phyloP scores from a whole-genome alignment of 2,329 filamentous ascomycete species.

The Davidsoniella eucalypti region DNA sequence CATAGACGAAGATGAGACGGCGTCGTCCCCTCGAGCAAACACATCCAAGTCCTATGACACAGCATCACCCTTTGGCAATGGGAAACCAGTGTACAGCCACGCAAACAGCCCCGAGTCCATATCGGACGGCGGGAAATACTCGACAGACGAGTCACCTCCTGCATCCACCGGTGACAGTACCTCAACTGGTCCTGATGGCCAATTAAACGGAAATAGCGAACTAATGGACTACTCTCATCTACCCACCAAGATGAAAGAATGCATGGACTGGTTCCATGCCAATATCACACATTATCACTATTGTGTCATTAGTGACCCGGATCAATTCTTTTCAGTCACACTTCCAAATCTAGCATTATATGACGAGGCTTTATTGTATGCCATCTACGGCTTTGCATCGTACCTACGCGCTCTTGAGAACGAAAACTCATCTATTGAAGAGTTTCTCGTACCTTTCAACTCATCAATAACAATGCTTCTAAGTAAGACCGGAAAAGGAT shows the following conservation, averaged over 20 bases:
- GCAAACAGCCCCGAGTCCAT: slow-evolving; percentile 25
- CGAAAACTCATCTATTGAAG: slow-evolving; percentile 55
- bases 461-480: slow-evolving; percentile 66
- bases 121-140: slow-evolving; percentile 11
- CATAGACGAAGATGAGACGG: slow-evolving; percentile 34
- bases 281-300: slow-evolving; percentile 74
- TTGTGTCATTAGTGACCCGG: slow-evolving; percentile 52
- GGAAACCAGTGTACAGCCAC: slow-evolving; percentile 12
- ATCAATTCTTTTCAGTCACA: slow-evolving; percentile 56
- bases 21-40: not conserved
- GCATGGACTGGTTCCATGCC: slow-evolving; percentile 61
- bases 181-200: slow-evolving; percentile 4
- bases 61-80: slow-evolving; percentile 13
- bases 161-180: slow-evolving; percentile 7
- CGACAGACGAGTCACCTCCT: slow-evolving; percentile 5
- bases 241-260: slow-evolving; percentile 55
- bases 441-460: slow-evolving; percentile 83
- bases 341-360: slow-evolving; percentile 57
- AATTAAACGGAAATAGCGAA: not conserved
- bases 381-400: slow-evolving; percentile 72
- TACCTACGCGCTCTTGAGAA: slow-evolving; percentile 66
- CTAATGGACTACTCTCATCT: slow-evolving; percentile 37
- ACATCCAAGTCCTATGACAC: slow-evolving; percentile 16
- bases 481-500: slow-evolving; percentile 17
- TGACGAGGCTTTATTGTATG: slow-evolving; percentile 68